These are phyloP conservation scores for Odonthalia washingtoniensis DNA, from an alignment of 31 red algal genomes.

Conservation along the genomic window DNA sequence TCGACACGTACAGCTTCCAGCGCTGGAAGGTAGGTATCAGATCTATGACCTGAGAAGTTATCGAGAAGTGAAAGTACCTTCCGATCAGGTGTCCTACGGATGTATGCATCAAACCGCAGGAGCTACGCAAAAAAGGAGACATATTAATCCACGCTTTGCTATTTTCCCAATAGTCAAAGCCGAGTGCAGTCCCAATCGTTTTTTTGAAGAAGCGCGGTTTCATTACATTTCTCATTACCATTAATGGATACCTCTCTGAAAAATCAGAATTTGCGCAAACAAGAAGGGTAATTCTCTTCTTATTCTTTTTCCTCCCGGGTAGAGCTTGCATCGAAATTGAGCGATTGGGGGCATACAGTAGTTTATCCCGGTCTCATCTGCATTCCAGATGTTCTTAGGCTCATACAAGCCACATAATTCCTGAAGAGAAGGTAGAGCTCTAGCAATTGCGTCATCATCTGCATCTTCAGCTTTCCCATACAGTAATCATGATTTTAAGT, in stretches of 20 bases:
- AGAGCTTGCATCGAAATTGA: background rate
- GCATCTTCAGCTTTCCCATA: constrained; percentile 26
- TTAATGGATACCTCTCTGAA: constrained; percentile 1
- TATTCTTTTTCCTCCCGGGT: constrained; percentile 15
- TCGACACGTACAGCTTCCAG: background rate
- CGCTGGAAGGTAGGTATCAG: background rate
- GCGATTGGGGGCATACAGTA: constrained; percentile 9
- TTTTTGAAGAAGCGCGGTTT: background rate
- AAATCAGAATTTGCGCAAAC: constrained; percentile 7
- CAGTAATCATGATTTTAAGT: constrained; percentile 1
- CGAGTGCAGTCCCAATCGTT: background rate
- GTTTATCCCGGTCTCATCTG: constrained; percentile 15
- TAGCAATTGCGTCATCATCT: background rate
- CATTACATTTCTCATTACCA: background rate
- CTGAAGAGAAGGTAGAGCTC: background rate
- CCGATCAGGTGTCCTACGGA: background rate
- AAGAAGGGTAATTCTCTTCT: constrained; percentile 6
- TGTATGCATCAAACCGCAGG: background rate
- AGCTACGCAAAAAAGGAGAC: background rate
- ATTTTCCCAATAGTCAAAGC: background rate
- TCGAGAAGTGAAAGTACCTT: constrained; percentile 27
- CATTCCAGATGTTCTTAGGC: background rate
- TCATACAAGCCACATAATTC: background rate
- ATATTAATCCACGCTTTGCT: background rate
- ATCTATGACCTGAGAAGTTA: constrained; percentile 13